Evolutionary conservation across 805 yeast genomes (phyloP).

Genomic region (Huiozyma naganishii): DNA sequence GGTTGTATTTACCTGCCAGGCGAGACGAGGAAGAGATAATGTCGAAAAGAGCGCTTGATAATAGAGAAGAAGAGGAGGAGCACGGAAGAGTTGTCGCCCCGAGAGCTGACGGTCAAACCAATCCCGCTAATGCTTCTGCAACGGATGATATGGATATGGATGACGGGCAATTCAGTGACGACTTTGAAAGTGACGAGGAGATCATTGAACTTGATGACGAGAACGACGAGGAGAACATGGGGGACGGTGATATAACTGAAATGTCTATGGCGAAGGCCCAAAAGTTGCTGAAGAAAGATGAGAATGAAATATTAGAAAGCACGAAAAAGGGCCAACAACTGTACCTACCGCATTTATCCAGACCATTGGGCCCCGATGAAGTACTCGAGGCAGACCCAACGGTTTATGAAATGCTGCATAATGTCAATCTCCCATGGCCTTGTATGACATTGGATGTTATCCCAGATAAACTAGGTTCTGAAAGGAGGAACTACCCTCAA

Average conservation of each 20-base stretch:
- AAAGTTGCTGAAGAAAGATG: slow-evolving; percentile 30
- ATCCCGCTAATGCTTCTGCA: slow-evolving; percentile 9
- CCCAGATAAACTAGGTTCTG: slow-evolving; percentile 79
- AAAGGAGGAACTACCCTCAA: slow-evolving; percentile 85
- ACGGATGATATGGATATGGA: slow-evolving; percentile 45
- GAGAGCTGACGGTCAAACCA: slow-evolving; percentile 22
- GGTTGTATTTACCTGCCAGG: too few relatives aligned
- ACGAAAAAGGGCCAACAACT: slow-evolving; percentile 32
- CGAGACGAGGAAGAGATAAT: slow-evolving; percentile 15
- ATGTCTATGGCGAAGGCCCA: slow-evolving; percentile 29
- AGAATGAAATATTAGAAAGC: slow-evolving; percentile 18
- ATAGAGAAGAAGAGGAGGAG: slow-evolving; percentile 24
- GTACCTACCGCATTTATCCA: slow-evolving; percentile 80
- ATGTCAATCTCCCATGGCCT: slow-evolving; percentile 93
- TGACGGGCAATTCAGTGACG: slow-evolving; percentile 85
- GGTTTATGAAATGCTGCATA: slow-evolving; percentile 93
- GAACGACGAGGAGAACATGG: slow-evolving; percentile 32
- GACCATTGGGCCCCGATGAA: slow-evolving; percentile 91
- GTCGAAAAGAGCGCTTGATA: slow-evolving; percentile 43
- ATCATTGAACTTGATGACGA: slow-evolving; percentile 70
- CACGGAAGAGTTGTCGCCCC: slow-evolving; percentile 30
- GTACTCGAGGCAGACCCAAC: slow-evolving; percentile 93
- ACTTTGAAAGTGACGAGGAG: slow-evolving; percentile 85
- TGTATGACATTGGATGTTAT: slow-evolving; percentile 83
- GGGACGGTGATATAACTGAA: slow-evolving; percentile 25